phyloP scores from a whole-genome alignment of 306 rosid species.

The Prunus campanulata region DNA sequence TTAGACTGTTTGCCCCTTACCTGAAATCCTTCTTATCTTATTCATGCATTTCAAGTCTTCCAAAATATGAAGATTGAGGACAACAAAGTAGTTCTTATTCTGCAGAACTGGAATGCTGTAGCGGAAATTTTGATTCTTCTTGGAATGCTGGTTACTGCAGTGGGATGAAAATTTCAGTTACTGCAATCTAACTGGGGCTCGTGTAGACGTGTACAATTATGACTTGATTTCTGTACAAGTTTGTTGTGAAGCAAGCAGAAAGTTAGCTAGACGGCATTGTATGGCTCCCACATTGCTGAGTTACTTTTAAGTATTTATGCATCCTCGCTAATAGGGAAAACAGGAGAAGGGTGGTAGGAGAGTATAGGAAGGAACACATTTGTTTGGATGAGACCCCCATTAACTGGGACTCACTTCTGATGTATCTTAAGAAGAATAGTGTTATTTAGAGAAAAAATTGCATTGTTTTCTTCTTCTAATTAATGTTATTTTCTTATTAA shows the following conservation, averaged over 20 bases:
- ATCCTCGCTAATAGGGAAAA: conserved; percentile 8
- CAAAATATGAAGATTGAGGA: background rate
- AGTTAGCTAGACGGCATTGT: background rate
- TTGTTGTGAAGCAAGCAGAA: background rate
- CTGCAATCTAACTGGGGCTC: conserved; percentile 10
- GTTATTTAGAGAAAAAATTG: background rate
- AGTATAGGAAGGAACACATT: conserved; percentile 4
- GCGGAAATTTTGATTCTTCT: background rate
- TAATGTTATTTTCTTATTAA: background rate
- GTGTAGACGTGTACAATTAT: background rate
- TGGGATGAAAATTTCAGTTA: background rate
- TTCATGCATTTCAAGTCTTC: background rate
- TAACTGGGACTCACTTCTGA: background rate
- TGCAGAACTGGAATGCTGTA: conserved; percentile 1
- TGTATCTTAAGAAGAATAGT: background rate
- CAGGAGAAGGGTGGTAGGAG: background rate
- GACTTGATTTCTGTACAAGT: conserved; percentile 10
- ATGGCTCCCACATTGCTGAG: background rate
- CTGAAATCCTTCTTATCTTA: conserved; percentile 9
- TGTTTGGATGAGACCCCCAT: conserved; percentile 4
- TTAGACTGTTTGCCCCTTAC: conserved; percentile 18
- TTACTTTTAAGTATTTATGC: background rate
- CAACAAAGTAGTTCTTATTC: background rate
- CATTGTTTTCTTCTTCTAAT: background rate
- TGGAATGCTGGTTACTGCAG: background rate